Conservation (phyloP, 2,329 filamentous ascomycete genomes). For the Xylaria hypoxylon region DNA sequence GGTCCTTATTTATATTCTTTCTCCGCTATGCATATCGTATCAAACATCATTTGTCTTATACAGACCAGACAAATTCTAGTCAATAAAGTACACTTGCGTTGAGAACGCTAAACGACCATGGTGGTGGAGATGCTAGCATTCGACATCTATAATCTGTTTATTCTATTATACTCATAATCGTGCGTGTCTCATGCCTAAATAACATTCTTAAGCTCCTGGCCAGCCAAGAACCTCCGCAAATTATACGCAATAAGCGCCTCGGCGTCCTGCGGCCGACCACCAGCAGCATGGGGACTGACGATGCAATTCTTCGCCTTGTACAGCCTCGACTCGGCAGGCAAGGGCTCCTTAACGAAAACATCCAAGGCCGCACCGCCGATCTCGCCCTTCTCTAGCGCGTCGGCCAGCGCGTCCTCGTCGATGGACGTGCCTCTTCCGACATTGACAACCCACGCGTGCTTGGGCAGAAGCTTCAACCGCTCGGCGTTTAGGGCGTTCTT, state of each 20-base stretch:
- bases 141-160: background rate
- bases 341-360: constrained; percentile 56
- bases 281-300: constrained; percentile 69
- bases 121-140: no score
- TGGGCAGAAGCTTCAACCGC: constrained; percentile 64
- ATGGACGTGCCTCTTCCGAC: constrained; percentile 63
- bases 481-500: constrained; percentile 66
- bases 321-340: constrained; percentile 56
- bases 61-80: no score
- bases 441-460: constrained; percentile 68
- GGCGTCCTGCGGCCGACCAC: constrained; percentile 69
- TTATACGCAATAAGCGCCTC: constrained; percentile 72
- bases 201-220: constrained; percentile 69
- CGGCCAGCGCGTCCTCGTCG: constrained; percentile 62
- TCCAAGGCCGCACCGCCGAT: constrained; percentile 64
- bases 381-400: constrained; percentile 57
- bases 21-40: no score
- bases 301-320: constrained; percentile 65
- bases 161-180: background rate
- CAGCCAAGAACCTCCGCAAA: constrained; percentile 68
- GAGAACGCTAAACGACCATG: no score
- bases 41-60: no score
- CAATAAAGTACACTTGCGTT: no score
- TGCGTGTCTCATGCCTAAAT: constrained; percentile 47
- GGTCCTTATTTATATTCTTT: no score